Evolutionary conservation across 2,329 filamentous ascomycete species (phyloP).

Genomic region (Calonectria pseudoturangicola): DNA sequence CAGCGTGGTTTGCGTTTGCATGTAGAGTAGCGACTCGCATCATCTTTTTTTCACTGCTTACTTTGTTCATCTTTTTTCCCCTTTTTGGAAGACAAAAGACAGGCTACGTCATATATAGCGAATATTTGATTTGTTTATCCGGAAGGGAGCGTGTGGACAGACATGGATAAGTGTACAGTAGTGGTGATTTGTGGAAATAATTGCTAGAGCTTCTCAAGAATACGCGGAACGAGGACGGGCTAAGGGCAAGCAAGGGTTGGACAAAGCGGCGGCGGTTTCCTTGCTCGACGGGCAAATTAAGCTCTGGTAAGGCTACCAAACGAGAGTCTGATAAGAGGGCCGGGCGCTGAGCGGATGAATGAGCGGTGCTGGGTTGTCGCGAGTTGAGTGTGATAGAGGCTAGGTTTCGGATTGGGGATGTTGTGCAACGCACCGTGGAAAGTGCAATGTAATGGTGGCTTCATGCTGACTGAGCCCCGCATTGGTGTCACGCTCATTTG

Average conservation of each 20-base stretch:
- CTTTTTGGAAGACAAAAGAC: slow-evolving; percentile 26
- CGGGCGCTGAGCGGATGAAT: background rate
- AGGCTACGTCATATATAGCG: slow-evolving; percentile 19
- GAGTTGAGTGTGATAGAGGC: background rate
- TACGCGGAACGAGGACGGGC: too few species aligned
- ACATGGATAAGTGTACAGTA: too few species aligned
- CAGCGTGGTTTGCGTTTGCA: slow-evolving; percentile 39
- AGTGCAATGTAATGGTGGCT: too few species aligned
- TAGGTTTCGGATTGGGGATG: background rate
- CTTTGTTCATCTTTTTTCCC: slow-evolving; percentile 12
- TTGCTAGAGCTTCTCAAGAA: too few species aligned
- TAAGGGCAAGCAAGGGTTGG: too few species aligned
- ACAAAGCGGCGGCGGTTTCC: too few species aligned
- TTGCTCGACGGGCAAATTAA: background rate
- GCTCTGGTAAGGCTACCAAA: background rate
- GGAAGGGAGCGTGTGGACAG: background rate
- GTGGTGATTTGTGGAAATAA: too few species aligned
- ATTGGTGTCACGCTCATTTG: too few species aligned
- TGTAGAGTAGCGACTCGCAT: slow-evolving; percentile 39
- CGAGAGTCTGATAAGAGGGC: background rate
- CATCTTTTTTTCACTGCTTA: slow-evolving; percentile 28
- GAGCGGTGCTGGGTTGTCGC: background rate
- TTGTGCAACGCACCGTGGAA: too few species aligned
- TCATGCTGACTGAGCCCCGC: too few species aligned
- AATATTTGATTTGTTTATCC: slow-evolving; percentile 19